Evolutionary conservation across 345 rosid species (phyloP).

Genomic region (Salix udensis): DNA sequence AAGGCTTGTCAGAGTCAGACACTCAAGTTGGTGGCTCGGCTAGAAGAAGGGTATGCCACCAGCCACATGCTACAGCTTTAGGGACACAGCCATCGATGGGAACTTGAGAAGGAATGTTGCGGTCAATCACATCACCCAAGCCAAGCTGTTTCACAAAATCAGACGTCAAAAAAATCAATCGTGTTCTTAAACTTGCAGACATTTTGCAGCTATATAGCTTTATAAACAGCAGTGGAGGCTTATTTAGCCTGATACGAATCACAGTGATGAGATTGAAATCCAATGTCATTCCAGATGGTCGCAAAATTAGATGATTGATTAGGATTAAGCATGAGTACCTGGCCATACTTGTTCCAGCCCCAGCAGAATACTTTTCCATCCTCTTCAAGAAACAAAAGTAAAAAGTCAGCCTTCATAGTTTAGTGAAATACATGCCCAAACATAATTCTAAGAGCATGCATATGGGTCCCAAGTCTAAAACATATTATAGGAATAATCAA

Average conservation of each 20-base stretch:
- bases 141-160: slow-evolving; percentile 69
- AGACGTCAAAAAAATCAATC: not conserved
- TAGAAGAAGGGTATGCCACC: slow-evolving; percentile 98
- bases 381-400: slow-evolving; percentile 44
- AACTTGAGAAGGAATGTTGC: slow-evolving; percentile 72
- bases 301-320: not conserved
- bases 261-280: not conserved
- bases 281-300: not conserved
- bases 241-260: not conserved
- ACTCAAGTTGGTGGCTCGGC: slow-evolving; percentile 55
- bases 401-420: not conserved
- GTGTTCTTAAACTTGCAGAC: not conserved
- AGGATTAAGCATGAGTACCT: slow-evolving; percentile 47
- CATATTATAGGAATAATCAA: not conserved
- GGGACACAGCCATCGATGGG: slow-evolving; percentile 56
- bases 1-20: slow-evolving; percentile 9
- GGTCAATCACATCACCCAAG: slow-evolving; percentile 78
- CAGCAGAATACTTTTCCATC: slow-evolving; percentile 78
- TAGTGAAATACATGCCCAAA: not conserved
- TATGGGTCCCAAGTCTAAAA: not conserved
- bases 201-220: not conserved
- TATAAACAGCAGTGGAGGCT: not conserved
- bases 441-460: not conserved
- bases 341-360: slow-evolving; percentile 99
- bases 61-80: slow-evolving; percentile 74